Evolutionary conservation across 2,329 filamentous ascomycete species (phyloP), one percentile per base, ranked within the genome.

Genomic region (Penicillium sclerotiorum): DNA sequence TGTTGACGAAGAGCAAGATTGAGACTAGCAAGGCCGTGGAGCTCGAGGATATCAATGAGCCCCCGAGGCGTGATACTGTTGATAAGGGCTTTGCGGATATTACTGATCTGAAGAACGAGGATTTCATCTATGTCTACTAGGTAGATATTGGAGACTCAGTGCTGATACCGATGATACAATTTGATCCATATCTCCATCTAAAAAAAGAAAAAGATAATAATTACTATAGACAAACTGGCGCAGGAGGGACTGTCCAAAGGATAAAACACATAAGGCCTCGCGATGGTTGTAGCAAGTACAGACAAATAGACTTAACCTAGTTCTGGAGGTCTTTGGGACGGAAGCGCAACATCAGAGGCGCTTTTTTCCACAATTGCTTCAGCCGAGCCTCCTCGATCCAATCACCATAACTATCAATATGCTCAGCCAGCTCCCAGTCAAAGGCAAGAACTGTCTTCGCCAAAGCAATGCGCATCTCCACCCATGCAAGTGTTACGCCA

Each of bases 1-100:
- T 71, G 68, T 28, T 69, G 5, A 51, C 56, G n/a, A 68, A 66
- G 28, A 46, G 46, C 37, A 43, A 56, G 43, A 32, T 32, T 4
- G 12, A 32, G 17, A 15, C 9, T 13, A 22, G 25, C 11, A 42
- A 42, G 18, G 25, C 11, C 15, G 12, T 32, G 4, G 40, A 42
- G 18, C 11, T 42, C 2, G 25, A 42, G 17, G 27, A 32, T 9
- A 23, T 42, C 5, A 20, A 21, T 1, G 37, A 40, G n/a, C 18
- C 13, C 8, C 25, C 2, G 3, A 37, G 48, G n/a, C 20, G 50
- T 23, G 17, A 52, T 38, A 38, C 35, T 8, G 2, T 49, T 13
- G 52, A 55, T 8, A 55, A 55, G 5, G 52, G 49, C 4, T 45
- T 55, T 15, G 35, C 32, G 23, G 52, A 55, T 36, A 37, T 44